phyloP scores from a whole-genome alignment of 176 grass and related monocot species.

The Aegilops sharonensis region DNA sequence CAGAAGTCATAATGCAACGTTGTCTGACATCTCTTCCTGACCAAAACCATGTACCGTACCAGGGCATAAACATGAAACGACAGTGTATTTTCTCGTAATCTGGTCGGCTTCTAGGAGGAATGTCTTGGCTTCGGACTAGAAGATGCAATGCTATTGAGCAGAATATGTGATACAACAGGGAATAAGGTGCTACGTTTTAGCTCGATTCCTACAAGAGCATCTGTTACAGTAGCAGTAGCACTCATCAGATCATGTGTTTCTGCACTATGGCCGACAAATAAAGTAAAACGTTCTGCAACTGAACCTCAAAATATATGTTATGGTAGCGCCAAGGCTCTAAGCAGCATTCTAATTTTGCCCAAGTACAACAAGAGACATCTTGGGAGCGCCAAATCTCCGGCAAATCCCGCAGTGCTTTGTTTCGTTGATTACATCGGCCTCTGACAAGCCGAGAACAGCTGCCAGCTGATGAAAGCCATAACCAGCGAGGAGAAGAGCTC shows the following conservation, averaged over 20 bases:
- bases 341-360: constrained; percentile 24
- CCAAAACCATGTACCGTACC: too few relatives aligned
- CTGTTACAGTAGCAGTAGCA: neutral
- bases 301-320: neutral
- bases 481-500: constrained; percentile 82
- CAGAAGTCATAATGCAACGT: neutral
- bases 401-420: neutral
- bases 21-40: neutral
- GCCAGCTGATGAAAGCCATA: constrained; percentile 98
- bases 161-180: neutral
- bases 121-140: neutral
- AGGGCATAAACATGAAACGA: neutral
- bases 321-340: neutral
- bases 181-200: neutral
- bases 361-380: constrained; percentile 24
- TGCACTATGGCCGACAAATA: neutral
- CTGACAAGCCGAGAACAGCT: constrained; percentile 97
- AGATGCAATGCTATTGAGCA: neutral
- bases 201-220: constrained; percentile 1
- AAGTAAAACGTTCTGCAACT: constrained; percentile 3
- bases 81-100: neutral
- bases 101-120: neutral
- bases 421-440: constrained; percentile 35
- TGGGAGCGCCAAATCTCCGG: neutral
- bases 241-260: constrained; percentile 15